A percentile compares a stretch with the other conserved stretches of the same genome.
These are phyloP conservation scores for Wallacemonas collosoma DNA, from an alignment of 208 protist species.

Conservation along the genomic window DNA sequence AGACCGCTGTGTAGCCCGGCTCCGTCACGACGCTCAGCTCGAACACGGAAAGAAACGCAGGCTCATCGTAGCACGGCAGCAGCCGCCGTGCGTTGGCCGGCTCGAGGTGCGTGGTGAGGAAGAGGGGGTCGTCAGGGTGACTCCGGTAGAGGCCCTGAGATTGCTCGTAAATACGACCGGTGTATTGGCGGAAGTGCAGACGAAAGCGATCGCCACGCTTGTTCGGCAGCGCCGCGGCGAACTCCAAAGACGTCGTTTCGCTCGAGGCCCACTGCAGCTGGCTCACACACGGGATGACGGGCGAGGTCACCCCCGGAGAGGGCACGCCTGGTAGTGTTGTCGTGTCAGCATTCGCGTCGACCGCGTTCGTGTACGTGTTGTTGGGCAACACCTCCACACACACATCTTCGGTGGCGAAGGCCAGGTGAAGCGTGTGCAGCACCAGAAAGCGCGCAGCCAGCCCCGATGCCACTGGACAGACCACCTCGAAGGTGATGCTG, in stretches of 20 bases:
- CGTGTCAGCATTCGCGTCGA: background rate
- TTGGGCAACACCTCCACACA: constrained; percentile 11
- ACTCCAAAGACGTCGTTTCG: constrained; percentile 48
- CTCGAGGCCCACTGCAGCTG: constrained; percentile 12
- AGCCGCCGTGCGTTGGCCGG: constrained; percentile 56
- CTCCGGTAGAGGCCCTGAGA: constrained; percentile 48
- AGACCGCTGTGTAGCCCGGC: constrained; percentile 33
- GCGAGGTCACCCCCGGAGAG: background rate
- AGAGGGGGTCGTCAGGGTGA: constrained; percentile 27
- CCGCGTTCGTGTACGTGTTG: constrained; percentile 7
- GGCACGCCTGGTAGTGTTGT: background rate
- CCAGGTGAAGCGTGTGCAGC: constrained; percentile 42
- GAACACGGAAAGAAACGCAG: constrained; percentile 50
- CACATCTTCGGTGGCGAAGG: constrained; percentile 22
- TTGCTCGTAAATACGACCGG: constrained; percentile 32
- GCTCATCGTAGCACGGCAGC: constrained; percentile 80
- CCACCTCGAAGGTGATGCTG: constrained; percentile 37
- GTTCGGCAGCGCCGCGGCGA: constrained; percentile 34
- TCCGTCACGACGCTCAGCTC: constrained; percentile 55
- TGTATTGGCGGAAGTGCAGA: constrained; percentile 41
- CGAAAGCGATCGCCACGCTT: constrained; percentile 32
- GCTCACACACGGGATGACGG: constrained; percentile 21
- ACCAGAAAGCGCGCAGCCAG: constrained; percentile 29
- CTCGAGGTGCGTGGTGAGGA: constrained; percentile 69
- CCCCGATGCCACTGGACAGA: background rate